Evolutionary conservation across 2,329 filamentous ascomycete species (phyloP).

Genomic region (Hirsutella rhossiliensis): DNA sequence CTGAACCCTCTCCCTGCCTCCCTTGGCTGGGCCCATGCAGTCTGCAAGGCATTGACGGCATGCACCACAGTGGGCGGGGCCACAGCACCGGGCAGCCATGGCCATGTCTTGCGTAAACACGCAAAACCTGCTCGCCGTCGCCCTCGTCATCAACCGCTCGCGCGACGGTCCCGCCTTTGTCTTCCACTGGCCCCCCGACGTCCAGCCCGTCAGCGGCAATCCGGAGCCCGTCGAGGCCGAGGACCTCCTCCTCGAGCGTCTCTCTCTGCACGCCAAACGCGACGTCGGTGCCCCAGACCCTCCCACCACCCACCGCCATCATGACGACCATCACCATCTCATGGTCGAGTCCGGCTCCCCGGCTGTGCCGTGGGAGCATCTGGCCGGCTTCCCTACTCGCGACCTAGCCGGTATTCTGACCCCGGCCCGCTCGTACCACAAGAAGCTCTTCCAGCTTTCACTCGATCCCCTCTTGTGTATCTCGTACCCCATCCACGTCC

Average conservation of each 20-base stretch:
- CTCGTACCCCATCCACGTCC: slow-evolving; percentile 73
- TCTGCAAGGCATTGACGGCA: no score
- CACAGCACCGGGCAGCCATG: background rate
- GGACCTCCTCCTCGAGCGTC: slow-evolving; percentile 36
- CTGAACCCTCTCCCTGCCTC: no score
- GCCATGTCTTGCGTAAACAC: slow-evolving; percentile 38
- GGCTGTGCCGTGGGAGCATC: slow-evolving; percentile 56
- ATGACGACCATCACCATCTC: slow-evolving; percentile 44
- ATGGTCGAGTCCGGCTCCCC: slow-evolving; percentile 44
- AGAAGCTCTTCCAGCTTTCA: slow-evolving; percentile 69
- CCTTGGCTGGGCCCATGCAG: no score
- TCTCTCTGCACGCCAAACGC: slow-evolving; percentile 23
- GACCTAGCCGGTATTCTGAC: slow-evolving; percentile 72
- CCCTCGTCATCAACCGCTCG: slow-evolving; percentile 62
- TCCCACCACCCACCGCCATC: slow-evolving; percentile 34
- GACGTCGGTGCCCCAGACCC: slow-evolving; percentile 21
- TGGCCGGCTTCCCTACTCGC: slow-evolving; percentile 62
- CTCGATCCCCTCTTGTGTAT: slow-evolving; percentile 71
- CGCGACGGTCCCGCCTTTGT: slow-evolving; percentile 71
- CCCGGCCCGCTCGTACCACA: slow-evolving; percentile 65
- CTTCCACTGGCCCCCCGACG: slow-evolving; percentile 72
- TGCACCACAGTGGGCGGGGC: background rate
- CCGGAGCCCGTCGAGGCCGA: slow-evolving; percentile 25
- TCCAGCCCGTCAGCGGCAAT: slow-evolving; percentile 25
- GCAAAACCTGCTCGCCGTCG: slow-evolving; percentile 54